Percentiles rank a stretch among this genome's conserved stretches.
Evolutionary conservation across 31 red algal species (phyloP).

Genomic region (Porphyra umbilicalis): DNA sequence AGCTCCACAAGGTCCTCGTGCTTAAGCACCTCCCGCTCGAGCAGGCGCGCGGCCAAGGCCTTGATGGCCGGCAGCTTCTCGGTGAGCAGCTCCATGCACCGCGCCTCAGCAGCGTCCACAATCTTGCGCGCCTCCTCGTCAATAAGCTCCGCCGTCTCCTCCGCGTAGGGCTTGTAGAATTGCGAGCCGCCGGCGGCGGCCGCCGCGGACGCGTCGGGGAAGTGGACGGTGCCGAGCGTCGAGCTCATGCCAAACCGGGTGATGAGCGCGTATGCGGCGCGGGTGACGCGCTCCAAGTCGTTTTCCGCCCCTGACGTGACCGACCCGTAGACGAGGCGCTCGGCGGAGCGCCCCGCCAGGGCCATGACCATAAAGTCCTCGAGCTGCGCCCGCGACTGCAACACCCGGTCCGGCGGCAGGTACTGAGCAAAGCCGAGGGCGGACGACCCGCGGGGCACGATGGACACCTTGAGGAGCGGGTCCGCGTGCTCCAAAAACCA

Average conservation of each 20-base stretch:
- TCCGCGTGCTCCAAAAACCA: conserved; percentile 96
- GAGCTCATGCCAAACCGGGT: conserved; percentile 95
- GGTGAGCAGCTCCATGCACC: conserved; percentile 66
- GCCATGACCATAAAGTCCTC: conserved; percentile 88
- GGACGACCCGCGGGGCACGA: conserved; percentile 89
- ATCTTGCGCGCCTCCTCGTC: conserved; percentile 92
- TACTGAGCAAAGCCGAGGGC: conserved; percentile 98
- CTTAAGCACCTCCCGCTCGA: conserved; percentile 89
- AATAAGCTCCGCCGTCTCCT: conserved; percentile 89
- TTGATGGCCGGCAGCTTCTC: conserved; percentile 67
- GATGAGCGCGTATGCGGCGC: conserved; percentile 76
- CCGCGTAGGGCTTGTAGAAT: conserved; percentile 91
- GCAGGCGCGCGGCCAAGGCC: conserved; percentile 49
- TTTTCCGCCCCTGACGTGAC: conserved; percentile 98
- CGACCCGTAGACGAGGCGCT: conserved; percentile 80
- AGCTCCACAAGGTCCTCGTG: conserved; percentile 84
- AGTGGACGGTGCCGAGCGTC: conserved; percentile 89
- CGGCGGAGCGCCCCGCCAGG: conserved; percentile 91
- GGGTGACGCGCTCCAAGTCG: conserved; percentile 90
- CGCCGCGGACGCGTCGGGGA: conserved; percentile 40
- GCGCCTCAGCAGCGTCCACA: conserved; percentile 77
- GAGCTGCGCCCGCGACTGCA: conserved; percentile 74
- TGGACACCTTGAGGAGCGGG: conserved; percentile 96
- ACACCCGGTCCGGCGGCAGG: conserved; percentile 78
- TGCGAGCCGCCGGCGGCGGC: conserved; percentile 33